These are phyloP conservation scores for Acanthamoeba sp. DNA, from an alignment of 208 protist species.

Conservation along the genomic window DNA sequence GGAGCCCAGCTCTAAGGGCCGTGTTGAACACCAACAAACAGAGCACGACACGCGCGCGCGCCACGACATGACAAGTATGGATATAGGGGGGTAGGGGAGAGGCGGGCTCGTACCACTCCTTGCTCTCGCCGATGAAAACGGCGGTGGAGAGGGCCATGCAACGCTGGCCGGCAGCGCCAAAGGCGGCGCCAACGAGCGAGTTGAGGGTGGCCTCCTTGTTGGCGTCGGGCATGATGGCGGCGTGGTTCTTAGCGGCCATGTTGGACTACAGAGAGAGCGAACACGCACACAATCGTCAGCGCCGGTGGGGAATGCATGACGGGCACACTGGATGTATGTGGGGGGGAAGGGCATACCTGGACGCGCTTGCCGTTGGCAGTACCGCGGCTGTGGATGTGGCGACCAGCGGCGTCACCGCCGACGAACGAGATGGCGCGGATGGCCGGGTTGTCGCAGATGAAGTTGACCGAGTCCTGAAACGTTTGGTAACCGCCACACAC, in stretches of 20 bases:
- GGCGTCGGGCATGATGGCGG: slow-evolving; percentile 92
- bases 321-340: too few relatives aligned
- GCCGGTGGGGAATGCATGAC: too few relatives aligned
- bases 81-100: not conserved
- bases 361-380: slow-evolving; percentile 94
- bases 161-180: slow-evolving; percentile 94
- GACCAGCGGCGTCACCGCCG: slow-evolving; percentile 91
- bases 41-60: not conserved
- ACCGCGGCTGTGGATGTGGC: slow-evolving; percentile 91
- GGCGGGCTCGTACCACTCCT: slow-evolving; percentile 87
- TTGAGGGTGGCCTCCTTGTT: slow-evolving; percentile 91
- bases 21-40: not conserved
- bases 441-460: slow-evolving; percentile 93
- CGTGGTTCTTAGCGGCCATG: slow-evolving; percentile 96
- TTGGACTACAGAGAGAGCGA: slow-evolving; percentile 89
- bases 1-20: slow-evolving; percentile 45
- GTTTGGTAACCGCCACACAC: too few relatives aligned
- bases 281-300: too few relatives aligned
- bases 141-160: slow-evolving; percentile 95
- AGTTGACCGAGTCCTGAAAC: slow-evolving; percentile 92
- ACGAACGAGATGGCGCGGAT: slow-evolving; percentile 96
- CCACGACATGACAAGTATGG: not conserved
- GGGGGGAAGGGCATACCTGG: slow-evolving; percentile 40
- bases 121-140: slow-evolving; percentile 93
- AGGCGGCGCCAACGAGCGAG: slow-evolving; percentile 91